Percentiles rank a stretch among this genome's conserved stretches.
Evolutionary conservation across 495 filamentous ascomycete species (phyloP).

Genomic region (Aspergillus conjunctus): DNA sequence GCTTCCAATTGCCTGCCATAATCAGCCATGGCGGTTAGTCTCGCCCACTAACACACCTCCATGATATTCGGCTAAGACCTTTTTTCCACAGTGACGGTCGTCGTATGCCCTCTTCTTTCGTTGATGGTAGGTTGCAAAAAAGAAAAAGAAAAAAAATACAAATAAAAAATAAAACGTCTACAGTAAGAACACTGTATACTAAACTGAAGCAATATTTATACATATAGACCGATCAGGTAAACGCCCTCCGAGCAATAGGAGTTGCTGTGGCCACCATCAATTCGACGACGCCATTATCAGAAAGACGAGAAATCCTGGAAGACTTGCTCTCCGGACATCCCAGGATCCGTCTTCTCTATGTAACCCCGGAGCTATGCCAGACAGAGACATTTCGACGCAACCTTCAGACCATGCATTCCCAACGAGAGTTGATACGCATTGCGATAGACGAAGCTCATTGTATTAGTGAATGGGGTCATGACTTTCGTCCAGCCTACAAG

Average conservation of each 20-base stretch:
- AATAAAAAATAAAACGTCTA: too few relatives aligned
- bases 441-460: conserved; percentile 96
- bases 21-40: conserved; percentile 78
- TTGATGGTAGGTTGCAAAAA: conserved; percentile 67
- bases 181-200: too few relatives aligned
- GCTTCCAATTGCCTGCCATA: conserved; percentile 90
- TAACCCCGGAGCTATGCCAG: conserved; percentile 87
- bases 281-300: conserved; percentile 66
- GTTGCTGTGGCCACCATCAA: conserved; percentile 86
- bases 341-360: conserved; percentile 79
- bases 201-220: conserved; percentile 7
- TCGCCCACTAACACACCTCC: neutral
- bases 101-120: conserved; percentile 86
- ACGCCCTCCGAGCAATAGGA: conserved; percentile 69
- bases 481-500: conserved; percentile 92
- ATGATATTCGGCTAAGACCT: conserved; percentile 12
- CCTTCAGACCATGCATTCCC: conserved; percentile 71
- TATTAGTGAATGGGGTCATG: conserved; percentile 97
- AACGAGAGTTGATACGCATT: conserved; percentile 80
- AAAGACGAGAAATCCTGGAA: conserved; percentile 67
- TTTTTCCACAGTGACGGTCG: conserved; percentile 70
- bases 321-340: conserved; percentile 90
- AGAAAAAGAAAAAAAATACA: neutral
- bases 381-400: conserved; percentile 75
- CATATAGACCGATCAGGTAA: conserved; percentile 82